phyloP scores from a whole-genome alignment of 2,329 filamentous ascomycete genomes.

The Ophioceras dolichostomum region DNA sequence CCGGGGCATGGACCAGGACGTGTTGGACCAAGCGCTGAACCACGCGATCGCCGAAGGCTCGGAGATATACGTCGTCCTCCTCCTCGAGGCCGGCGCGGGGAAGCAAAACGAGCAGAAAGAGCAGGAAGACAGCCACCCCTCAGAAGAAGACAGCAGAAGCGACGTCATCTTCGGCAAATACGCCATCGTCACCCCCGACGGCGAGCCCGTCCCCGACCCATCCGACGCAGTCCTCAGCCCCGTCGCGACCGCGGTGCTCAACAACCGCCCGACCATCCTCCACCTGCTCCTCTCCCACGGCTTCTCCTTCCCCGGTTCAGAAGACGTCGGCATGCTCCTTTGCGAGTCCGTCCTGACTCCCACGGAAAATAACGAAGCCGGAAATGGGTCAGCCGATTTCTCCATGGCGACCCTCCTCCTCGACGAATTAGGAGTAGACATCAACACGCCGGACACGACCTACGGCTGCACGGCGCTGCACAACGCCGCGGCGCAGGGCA shows the following conservation, averaged over 20 bases:
- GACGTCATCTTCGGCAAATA: too few species aligned
- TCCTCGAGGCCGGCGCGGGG: not conserved
- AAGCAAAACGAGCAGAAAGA: too few species aligned
- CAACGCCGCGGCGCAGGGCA: constrained; percentile 21
- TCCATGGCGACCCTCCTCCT: too few species aligned
- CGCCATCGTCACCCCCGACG: too few species aligned
- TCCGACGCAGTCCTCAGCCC: too few species aligned
- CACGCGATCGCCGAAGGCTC: not conserved
- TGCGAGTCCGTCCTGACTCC: not conserved
- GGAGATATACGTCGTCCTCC: not conserved
- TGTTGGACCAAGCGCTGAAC: not conserved
- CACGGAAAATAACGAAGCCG: too few species aligned
- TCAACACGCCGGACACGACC: not conserved
- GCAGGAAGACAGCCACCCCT: too few species aligned
- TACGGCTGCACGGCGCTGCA: constrained; percentile 16
- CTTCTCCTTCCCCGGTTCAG: not conserved
- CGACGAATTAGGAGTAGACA: not conserved
- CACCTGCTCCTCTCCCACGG: not conserved
- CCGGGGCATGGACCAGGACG: not conserved
- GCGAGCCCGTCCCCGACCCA: too few species aligned
- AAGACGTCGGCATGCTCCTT: not conserved
- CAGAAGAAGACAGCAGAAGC: too few species aligned
- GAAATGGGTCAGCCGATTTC: too few species aligned
- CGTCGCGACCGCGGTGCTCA: too few species aligned
- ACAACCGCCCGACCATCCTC: constrained; percentile 15